Evolutionary conservation across 2,329 filamentous ascomycete genomes (phyloP).

Genomic region (Colletotrichum cordylinicola): DNA sequence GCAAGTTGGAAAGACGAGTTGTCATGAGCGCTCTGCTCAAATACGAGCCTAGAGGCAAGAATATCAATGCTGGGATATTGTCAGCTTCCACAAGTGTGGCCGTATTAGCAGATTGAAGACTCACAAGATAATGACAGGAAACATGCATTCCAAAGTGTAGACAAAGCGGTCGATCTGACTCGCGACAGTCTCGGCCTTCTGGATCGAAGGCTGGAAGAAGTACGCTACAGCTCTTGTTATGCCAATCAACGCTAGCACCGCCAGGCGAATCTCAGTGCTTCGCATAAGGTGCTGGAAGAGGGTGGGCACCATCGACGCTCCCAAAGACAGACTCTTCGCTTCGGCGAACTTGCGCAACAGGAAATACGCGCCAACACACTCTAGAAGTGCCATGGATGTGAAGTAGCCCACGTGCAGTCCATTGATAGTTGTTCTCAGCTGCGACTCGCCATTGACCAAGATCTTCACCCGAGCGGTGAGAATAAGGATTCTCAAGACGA

Average conservation of each 20-base stretch:
- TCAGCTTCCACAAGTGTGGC: background rate
- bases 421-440: constrained; percentile 26
- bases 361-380: constrained; percentile 45
- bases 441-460: constrained; percentile 25
- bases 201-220: constrained; percentile 39
- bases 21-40: constrained; percentile 8
- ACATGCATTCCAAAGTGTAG: constrained; percentile 45
- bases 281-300: constrained; percentile 43
- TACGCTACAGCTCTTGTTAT: constrained; percentile 43
- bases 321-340: constrained; percentile 32
- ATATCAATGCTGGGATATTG: constrained; percentile 25
- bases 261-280: constrained; percentile 44
- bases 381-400: constrained; percentile 41
- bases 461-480: background rate
- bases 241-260: constrained; percentile 40
- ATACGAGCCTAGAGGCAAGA: constrained; percentile 34
- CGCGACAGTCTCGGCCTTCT: constrained; percentile 38
- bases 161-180: constrained; percentile 45
- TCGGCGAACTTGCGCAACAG: constrained; percentile 40
- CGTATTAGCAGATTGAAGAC: background rate
- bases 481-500: constrained; percentile 36
- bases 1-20: background rate
- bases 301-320: constrained; percentile 30
- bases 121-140: constrained; percentile 34
- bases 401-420: constrained; percentile 47